Evolutionary conservation across 2,329 filamentous ascomycete species (phyloP), one percentile per base, ranked within the genome.

Genomic region (Arachnomyces sp.): DNA sequence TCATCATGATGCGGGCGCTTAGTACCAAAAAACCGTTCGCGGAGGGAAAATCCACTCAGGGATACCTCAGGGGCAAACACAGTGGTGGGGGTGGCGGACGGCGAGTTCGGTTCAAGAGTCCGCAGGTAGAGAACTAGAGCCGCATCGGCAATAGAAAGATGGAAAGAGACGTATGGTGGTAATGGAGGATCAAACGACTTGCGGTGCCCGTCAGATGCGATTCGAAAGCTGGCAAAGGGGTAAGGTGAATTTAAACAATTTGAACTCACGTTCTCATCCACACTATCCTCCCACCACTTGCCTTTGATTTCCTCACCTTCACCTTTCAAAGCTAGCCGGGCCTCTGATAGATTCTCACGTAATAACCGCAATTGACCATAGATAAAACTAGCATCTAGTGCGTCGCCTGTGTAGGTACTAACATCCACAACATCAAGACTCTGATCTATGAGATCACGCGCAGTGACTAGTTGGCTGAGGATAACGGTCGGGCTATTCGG

Each of bases 371-470:
- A 62, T 65, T 80, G 74, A 42, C 75, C 71, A 48, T 67, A 71
- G 54, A 78, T 73, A 59, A 78, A 75, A 52, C 67, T 64, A 36
- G 74, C 72, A 52, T 77, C 71, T 34, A 66, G 69, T n/a, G 72
- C 68, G 54, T 85, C 77, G 12, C 81, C 79, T 28, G 83, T 84
- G 69, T 80, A 82, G 18, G 83, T 74, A 33, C 83, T 86, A 12
- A 93, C 75, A 52, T 83, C 78, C 36, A 95, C 80, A 34, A 94
- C 78, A 60, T 93, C 86, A 47, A 95, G 77, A 42, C 86, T 82
- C 53, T 86, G 78, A 45, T 84, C 90, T 50, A 96, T 81, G 31
- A 88, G 72, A n/a, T 79, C 78, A 46, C 86, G 78, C 9, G 92
- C 76, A 8, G 75, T 68, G 14, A 80, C 78, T 38, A 95, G 74